phyloP scores from a whole-genome alignment of 208 protist genomes.

The Borovskyia barvae region DNA sequence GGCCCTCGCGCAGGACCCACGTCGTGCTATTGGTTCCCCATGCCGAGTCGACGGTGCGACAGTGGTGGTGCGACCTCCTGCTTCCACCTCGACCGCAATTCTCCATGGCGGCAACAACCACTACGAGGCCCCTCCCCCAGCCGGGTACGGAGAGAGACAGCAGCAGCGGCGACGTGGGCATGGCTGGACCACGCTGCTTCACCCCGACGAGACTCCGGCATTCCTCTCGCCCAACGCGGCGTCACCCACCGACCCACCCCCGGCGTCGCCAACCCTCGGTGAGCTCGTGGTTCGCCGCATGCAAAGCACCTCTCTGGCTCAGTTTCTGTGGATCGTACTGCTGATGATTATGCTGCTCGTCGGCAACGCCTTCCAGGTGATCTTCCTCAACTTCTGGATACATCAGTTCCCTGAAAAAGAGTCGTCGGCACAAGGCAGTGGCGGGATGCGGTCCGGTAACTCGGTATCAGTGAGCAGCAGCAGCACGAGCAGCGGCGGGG shows the following conservation, averaged over 20 bases:
- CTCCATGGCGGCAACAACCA: too few species aligned
- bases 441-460: conserved; percentile 32
- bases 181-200: not conserved
- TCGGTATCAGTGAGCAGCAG: conserved; percentile 41
- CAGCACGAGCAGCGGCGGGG: not conserved
- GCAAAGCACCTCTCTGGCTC: conserved; percentile 17
- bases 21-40: too few species aligned
- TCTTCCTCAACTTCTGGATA: conserved; percentile 85
- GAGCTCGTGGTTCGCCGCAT: conserved; percentile 15
- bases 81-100: too few species aligned
- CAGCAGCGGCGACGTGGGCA: not conserved
- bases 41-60: too few species aligned
- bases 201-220: not conserved
- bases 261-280: not conserved
- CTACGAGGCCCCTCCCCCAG: too few species aligned
- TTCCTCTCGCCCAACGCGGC: not conserved
- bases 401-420: conserved; percentile 38
- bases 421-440: too few species aligned
- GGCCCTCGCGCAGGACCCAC: too few species aligned
- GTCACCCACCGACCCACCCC: not conserved
- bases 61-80: too few species aligned
- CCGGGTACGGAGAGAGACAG: too few species aligned
- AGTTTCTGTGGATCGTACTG: conserved; percentile 37
- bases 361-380: conserved; percentile 75
- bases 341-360: conserved; percentile 57